Percentiles rank a stretch among this genome's conserved stretches.
Conservation (phyloP, 805 yeast genomes). For the Saccharomyces mikatae region DNA sequence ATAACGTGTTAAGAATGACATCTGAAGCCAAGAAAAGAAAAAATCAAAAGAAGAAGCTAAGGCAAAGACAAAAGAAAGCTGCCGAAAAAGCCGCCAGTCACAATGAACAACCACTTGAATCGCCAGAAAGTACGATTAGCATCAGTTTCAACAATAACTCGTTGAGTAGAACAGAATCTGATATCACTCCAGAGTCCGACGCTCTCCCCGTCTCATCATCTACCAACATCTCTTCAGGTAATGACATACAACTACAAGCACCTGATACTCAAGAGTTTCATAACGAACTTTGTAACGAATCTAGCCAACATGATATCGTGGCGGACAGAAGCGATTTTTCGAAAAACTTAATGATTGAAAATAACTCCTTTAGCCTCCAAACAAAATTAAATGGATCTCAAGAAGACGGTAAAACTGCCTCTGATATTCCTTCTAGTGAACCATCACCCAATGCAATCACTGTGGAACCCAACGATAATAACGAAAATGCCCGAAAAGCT, state of each 20-base stretch:
- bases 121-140: background rate
- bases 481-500: background rate
- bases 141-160: background rate
- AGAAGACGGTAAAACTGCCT: background rate
- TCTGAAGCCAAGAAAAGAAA: conserved; percentile 30
- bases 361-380: background rate
- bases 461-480: background rate
- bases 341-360: background rate
- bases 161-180: background rate
- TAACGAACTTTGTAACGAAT: background rate
- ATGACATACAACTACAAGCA: background rate
- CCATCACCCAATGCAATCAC: background rate
- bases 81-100: conserved; percentile 4
- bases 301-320: background rate
- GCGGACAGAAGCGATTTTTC: background rate
- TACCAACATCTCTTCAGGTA: background rate
- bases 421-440: background rate
- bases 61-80: conserved; percentile 27
- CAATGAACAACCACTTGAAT: background rate
- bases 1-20: conserved; percentile 14
- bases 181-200: background rate
- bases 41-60: conserved; percentile 30
- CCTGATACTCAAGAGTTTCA: background rate
- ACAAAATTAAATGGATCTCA: background rate
- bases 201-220: background rate